Evolutionary conservation across 345 rosid genomes (phyloP).

Genomic region (Populus simonii): DNA sequence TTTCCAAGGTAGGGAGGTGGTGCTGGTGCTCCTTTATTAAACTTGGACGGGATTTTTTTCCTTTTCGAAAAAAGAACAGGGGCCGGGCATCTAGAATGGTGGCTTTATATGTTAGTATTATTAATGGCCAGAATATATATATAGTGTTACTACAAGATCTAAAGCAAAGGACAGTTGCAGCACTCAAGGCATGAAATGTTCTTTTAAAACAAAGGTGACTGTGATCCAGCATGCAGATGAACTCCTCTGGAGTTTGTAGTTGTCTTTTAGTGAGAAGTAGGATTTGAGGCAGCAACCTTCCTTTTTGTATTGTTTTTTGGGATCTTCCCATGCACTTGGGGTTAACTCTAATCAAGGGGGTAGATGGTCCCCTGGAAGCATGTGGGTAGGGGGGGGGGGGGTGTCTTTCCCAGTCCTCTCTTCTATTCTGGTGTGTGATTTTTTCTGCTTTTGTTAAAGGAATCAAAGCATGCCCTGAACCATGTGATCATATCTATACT

Average conservation of each 20-base stretch:
- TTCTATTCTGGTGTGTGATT: slow-evolving; percentile 8
- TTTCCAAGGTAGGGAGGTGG: not conserved
- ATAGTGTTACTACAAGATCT: slow-evolving; percentile 31
- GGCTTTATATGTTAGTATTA: no score
- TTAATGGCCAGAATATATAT: not conserved
- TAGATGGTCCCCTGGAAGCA: slow-evolving; percentile 56
- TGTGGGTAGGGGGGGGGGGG: slow-evolving; percentile 31
- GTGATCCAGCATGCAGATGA: slow-evolving; percentile 49
- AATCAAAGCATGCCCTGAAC: slow-evolving; percentile 50
- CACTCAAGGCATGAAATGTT: slow-evolving; percentile 42
- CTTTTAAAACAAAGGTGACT: slow-evolving; percentile 39
- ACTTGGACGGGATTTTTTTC: no score
- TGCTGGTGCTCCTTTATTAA: no score
- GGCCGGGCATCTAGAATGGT: no score
- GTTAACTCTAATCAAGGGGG: slow-evolving; percentile 18
- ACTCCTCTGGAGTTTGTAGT: slow-evolving; percentile 26
- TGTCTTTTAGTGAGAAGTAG: slow-evolving; percentile 19
- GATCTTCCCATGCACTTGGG: slow-evolving; percentile 44
- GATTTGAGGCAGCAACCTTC: slow-evolving; percentile 7
- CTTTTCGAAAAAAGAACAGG: no score
- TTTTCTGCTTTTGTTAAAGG: slow-evolving; percentile 39
- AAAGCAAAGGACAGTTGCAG: slow-evolving; percentile 29
- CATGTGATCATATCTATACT: slow-evolving; percentile 55
- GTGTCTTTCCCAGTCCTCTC: not conserved
- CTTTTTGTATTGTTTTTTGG: slow-evolving; percentile 39